Conservation (phyloP, 2,329 filamentous ascomycete species). For the Ceratocystis cubensis region DNA sequence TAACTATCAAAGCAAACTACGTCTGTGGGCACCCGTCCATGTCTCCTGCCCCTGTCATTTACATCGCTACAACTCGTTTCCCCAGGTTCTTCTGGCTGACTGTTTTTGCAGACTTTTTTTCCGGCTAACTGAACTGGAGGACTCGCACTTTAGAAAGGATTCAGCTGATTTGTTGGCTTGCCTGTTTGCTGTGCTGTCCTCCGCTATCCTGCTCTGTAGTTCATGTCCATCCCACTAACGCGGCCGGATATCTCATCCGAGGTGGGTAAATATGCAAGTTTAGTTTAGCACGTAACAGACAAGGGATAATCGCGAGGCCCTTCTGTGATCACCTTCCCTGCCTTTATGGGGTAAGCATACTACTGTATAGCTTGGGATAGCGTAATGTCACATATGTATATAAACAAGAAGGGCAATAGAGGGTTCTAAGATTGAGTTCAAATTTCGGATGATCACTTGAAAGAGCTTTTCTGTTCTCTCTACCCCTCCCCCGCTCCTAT, state of each 20-base stretch:
- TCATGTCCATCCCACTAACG: neutral
- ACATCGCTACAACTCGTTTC: neutral
- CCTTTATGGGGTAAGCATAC: neutral
- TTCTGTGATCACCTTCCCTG: neutral
- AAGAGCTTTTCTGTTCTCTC: too few relatives aligned
- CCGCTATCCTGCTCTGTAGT: neutral
- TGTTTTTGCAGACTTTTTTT: too few relatives aligned
- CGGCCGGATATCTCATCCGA: neutral
- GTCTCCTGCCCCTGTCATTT: neutral
- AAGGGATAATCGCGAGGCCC: neutral
- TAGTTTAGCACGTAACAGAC: neutral
- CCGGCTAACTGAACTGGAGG: too few relatives aligned
- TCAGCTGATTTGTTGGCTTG: neutral
- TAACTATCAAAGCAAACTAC: neutral
- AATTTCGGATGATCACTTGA: too few relatives aligned
- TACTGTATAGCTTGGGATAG: neutral
- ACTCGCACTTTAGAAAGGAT: neutral
- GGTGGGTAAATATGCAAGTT: constrained; percentile 4
- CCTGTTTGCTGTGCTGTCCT: neutral
- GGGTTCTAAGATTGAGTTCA: too few relatives aligned
- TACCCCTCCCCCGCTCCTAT: too few relatives aligned
- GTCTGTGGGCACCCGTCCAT: neutral
- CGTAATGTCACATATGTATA: too few relatives aligned
- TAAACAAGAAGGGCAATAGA: too few relatives aligned
- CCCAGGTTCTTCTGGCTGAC: neutral